These are phyloP conservation scores for Turnera subulata DNA, from an alignment of 345 rosid genomes.

Conservation along the genomic window DNA sequence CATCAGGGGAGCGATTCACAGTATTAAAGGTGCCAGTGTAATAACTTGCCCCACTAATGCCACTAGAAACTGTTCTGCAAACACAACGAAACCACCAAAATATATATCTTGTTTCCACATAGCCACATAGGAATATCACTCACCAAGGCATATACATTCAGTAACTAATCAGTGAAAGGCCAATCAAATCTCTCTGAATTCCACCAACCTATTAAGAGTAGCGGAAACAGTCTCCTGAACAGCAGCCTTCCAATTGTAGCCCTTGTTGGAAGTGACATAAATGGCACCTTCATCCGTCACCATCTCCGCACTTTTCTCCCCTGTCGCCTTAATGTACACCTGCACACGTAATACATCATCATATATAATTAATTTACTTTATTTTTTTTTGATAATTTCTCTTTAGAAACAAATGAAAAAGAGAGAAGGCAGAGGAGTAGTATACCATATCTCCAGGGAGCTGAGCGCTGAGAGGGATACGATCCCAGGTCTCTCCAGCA, in stretches of 20 bases:
- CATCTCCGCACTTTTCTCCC: conserved; percentile 94
- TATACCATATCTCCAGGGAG: conserved; percentile 97
- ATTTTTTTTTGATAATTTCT: too few relatives aligned
- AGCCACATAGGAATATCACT: too few relatives aligned
- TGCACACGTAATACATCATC: conserved; percentile 14
- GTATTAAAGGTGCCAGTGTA: conserved; percentile 92
- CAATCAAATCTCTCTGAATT: too few relatives aligned
- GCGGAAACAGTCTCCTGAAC: conserved; percentile 95
- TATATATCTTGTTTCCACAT: too few relatives aligned
- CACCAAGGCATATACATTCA: too few relatives aligned
- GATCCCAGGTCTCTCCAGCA: conserved; percentile 76
- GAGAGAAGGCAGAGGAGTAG: too few relatives aligned
- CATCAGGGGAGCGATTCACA: conserved; percentile 90
- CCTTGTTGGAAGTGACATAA: conserved; percentile 78
- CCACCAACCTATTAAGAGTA: conserved; percentile 85
- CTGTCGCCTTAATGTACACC: conserved; percentile 95
- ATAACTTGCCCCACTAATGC: conserved; percentile 98
- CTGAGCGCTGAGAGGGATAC: conserved; percentile 83
- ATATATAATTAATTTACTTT: background rate
- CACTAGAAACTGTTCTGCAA: conserved; percentile 97
- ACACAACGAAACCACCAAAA: conserved; percentile 24
- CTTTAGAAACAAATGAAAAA: too few relatives aligned
- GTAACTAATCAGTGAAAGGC: too few relatives aligned
- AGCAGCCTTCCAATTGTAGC: conserved; percentile 94
- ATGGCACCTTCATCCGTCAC: conserved; percentile 96